Evolutionary conservation across 2,329 filamentous ascomycete genomes (phyloP).

Genomic region (Ophiostoma ips): DNA sequence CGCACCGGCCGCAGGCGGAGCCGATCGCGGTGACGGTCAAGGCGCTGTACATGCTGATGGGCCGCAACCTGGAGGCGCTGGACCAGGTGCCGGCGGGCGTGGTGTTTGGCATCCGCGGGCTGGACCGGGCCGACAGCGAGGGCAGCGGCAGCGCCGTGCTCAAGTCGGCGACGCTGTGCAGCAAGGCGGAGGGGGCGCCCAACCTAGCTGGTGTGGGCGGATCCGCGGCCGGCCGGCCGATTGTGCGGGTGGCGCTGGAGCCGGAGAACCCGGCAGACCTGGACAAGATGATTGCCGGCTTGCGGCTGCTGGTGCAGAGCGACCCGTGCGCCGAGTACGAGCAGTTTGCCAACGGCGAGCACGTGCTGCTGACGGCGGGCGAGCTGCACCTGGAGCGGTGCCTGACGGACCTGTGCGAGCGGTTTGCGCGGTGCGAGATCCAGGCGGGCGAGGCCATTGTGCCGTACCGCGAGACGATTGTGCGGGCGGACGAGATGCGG

Average conservation of each 20-base stretch:
- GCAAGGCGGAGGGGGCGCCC: conserved; percentile 68
- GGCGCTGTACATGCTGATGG: conserved; percentile 92
- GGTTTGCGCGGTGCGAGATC: conserved; percentile 88
- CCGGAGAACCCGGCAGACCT: conserved; percentile 80
- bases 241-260: conserved; percentile 91
- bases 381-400: conserved; percentile 91
- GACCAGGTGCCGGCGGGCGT: conserved; percentile 81
- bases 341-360: conserved; percentile 81
- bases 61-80: conserved; percentile 69
- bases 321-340: conserved; percentile 96
- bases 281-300: conserved; percentile 84
- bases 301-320: conserved; percentile 79
- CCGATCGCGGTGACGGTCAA: conserved; percentile 75
- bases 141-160: conserved; percentile 54
- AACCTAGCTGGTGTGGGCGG: conserved; percentile 71
- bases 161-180: conserved; percentile 89
- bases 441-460: conserved; percentile 91
- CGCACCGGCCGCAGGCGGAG: conserved; percentile 49
- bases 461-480: conserved; percentile 85
- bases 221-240: conserved; percentile 65
- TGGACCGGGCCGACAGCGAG: conserved; percentile 51
- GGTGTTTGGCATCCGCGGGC: conserved; percentile 84
- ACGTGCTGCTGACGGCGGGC: conserved; percentile 86
- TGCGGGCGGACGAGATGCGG: conserved; percentile 81
- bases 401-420: conserved; percentile 79